Conservation (phyloP, 345 rosid species). For the Gossypium anomalum region DNA sequence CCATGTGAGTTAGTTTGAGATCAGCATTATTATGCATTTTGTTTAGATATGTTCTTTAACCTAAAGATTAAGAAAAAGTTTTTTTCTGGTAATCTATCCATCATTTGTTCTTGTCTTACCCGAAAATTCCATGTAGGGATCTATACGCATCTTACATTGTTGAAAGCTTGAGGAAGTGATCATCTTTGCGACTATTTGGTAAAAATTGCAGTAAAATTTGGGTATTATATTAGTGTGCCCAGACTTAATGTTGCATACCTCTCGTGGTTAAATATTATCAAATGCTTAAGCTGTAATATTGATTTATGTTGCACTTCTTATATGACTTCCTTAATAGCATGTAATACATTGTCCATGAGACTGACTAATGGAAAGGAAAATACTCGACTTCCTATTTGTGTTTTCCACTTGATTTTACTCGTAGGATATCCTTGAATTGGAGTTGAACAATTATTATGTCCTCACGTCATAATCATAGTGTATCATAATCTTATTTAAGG, state of each 20-base stretch:
- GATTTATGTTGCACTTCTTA: not conserved
- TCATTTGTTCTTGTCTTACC: not conserved
- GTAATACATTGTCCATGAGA: not conserved
- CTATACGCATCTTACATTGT: conserved; percentile 88
- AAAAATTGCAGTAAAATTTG: not conserved
- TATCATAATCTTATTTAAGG: too few relatives aligned
- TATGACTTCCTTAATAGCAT: not conserved
- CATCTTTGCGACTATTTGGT: not conserved
- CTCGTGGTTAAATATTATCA: not conserved
- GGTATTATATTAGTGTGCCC: not conserved
- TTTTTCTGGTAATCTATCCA: conserved; percentile 3
- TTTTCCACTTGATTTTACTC: not conserved
- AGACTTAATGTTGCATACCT: not conserved
- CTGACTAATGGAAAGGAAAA: not conserved
- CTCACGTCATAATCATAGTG: too few relatives aligned
- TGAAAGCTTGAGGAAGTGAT: conserved; percentile 77
- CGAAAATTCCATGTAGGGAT: conserved; percentile 58
- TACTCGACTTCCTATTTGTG: not conserved
- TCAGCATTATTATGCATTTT: not conserved
- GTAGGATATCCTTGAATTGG: not conserved
- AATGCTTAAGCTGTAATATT: not conserved
- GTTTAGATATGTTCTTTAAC: not conserved
- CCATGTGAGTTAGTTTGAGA: conserved; percentile 55
- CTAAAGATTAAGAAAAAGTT: not conserved
- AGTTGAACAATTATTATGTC: too few relatives aligned